Base-by-base conservation (phyloP, 2,329 filamentous ascomycete genomes). In the Chrysoporthe puriensis region DNA sequence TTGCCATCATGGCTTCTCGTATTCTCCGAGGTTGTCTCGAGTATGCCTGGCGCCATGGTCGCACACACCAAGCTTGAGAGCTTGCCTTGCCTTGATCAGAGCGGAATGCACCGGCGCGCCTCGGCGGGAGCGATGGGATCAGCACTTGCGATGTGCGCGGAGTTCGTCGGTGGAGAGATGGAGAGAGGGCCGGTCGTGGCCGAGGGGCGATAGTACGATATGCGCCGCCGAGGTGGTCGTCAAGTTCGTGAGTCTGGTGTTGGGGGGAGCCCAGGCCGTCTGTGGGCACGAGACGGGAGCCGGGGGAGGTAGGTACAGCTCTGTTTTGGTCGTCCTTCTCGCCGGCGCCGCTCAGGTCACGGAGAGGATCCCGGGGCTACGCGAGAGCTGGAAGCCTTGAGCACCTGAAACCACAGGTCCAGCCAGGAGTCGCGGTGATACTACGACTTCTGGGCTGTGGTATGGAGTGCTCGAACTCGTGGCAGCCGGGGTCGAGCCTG, bases 1-100 rank as follows among this genome's bases (percentile, higher is more conserved):
- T 65, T 62, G 52, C 68, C 68, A 32, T 69, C 68, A 52, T 69
- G 68, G 52, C 68, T 69, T 9, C 62, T 63, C 13, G 68, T 69
- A 32, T 69, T 68, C 9, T 67, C 66, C 52, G 68, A 65, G 58
- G 62, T 57, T 40, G 65, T 66, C 42, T 63, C 65, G 56, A 69
- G 50, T 18, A 69, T 59, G 21, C 68, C 68, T n/a, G 68, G 68
- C 43, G 68, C 66, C 68, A 69, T 69, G 42, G 46, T 68, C 13
- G 46, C 58, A 40, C 1, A 60, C 21, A 13, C 16, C 44, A 59
- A 44, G 59, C 68, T 56, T 52, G n/a, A 18, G 36, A n/a, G 44
- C 43, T 46, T 48, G 32, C 46, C 7, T 48, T 18, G 50, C 14
- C 43, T 4, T 26, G 32, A 42, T 32, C 8, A 40, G 16, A 32